Evolutionary conservation across 768 basidiomycete genomes (phyloP).

Genomic region (Psilocybe tampanensis): DNA sequence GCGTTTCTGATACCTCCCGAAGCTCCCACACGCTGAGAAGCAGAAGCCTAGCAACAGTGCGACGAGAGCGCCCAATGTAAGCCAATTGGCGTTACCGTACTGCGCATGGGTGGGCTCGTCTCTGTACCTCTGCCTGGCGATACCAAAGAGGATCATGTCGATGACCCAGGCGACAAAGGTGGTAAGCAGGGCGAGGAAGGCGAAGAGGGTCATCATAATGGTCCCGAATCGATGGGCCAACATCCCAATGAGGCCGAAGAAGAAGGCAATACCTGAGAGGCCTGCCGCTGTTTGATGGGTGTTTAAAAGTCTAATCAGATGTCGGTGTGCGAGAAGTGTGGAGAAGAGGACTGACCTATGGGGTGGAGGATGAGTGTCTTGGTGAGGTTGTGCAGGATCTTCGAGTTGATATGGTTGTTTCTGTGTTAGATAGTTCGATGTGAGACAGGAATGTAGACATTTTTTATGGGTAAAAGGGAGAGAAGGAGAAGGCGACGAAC

Average conservation of each 20-base stretch:
- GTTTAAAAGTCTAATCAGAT: not conserved
- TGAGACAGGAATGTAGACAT: not conserved
- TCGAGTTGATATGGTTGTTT: conserved; percentile 48
- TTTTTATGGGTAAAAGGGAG: not conserved
- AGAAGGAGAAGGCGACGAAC: conserved; percentile 35
- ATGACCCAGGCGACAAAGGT: conserved; percentile 73
- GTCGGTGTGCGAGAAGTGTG: too few relatives aligned
- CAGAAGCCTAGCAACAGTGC: conserved; percentile 70
- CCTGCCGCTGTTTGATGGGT: conserved; percentile 51
- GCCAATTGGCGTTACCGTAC: conserved; percentile 84
- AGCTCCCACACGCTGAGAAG: conserved; percentile 64
- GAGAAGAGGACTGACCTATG: conserved; percentile 47
- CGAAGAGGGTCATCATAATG: conserved; percentile 72
- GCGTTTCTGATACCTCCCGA: conserved; percentile 39
- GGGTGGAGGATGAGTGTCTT: conserved; percentile 78
- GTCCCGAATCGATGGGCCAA: conserved; percentile 66
- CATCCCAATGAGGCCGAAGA: conserved; percentile 69
- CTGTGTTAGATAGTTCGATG: conserved; percentile 24
- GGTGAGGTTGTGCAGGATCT: conserved; percentile 69
- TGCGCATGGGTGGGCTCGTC: conserved; percentile 48
- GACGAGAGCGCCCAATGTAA: conserved; percentile 74
- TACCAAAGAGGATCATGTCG: conserved; percentile 81
- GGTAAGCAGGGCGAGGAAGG: conserved; percentile 65
- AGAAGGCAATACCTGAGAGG: conserved; percentile 61
- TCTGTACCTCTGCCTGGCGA: conserved; percentile 61